A percentile compares a stretch with the other conserved stretches of the same genome.
phyloP scores from a whole-genome alignment of 192 early-diverging fungal species.

The Backusella tarrabulga region DNA sequence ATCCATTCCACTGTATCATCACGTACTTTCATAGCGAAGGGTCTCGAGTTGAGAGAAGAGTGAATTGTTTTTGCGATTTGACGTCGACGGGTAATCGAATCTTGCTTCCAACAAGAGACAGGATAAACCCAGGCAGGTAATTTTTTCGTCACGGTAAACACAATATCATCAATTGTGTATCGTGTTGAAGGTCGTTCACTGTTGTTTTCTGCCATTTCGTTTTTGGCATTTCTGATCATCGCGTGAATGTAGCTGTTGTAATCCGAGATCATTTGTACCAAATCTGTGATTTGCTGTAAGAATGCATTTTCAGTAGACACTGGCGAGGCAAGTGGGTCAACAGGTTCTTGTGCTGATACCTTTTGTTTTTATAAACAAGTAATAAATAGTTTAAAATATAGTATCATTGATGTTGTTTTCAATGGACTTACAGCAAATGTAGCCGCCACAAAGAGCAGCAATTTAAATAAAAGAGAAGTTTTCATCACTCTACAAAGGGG shows the following conservation, averaged over 20 bases:
- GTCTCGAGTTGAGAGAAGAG: neutral
- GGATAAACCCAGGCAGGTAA: neutral
- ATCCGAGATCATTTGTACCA: neutral
- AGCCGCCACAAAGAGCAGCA: neutral
- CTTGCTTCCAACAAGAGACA: conserved; percentile 1
- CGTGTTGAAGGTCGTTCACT: neutral
- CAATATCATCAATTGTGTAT: neutral
- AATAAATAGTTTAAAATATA: neutral
- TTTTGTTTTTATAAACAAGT: neutral
- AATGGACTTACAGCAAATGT: neutral
- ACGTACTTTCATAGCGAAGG: neutral
- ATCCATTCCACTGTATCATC: neutral
- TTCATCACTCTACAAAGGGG: neutral
- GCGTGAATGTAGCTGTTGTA: neutral
- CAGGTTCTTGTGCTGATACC: neutral
- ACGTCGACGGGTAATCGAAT: neutral
- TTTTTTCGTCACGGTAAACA: neutral
- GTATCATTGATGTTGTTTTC: neutral
- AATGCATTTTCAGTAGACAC: neutral
- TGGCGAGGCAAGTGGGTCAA: neutral
- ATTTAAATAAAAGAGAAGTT: neutral
- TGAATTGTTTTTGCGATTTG: neutral
- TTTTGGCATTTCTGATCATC: neutral
- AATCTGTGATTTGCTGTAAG: neutral
- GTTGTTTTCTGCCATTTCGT: neutral